Evolutionary conservation across 306 rosid species (phyloP).

Genomic region (Castanospermum australe): DNA sequence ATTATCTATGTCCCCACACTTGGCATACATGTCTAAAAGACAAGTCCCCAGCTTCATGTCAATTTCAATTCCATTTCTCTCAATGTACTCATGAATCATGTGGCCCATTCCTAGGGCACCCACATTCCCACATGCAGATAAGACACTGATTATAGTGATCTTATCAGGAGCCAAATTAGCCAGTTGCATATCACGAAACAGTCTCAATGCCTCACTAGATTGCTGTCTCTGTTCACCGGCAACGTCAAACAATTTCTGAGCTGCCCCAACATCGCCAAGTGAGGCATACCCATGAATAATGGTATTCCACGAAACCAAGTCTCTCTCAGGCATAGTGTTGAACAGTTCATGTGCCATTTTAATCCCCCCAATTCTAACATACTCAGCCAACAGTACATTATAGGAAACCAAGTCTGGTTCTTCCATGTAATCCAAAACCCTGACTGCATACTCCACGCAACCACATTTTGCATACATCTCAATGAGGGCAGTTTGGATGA

Average conservation of each 20-base stretch:
- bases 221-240: neutral
- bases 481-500: slow-evolving; percentile 26
- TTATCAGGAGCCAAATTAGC: slow-evolving; percentile 20
- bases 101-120: slow-evolving; percentile 33
- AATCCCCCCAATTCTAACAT: slow-evolving; percentile 14
- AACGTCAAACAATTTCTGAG: neutral
- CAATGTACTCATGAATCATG: slow-evolving; percentile 27
- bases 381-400: slow-evolving; percentile 23
- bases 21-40: slow-evolving; percentile 34
- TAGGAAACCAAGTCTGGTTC: slow-evolving; percentile 27
- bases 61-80: neutral
- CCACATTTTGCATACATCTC: slow-evolving; percentile 30
- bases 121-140: slow-evolving; percentile 23
- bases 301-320: slow-evolving; percentile 35
- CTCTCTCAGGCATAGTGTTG: slow-evolving; percentile 18
- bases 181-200: slow-evolving; percentile 23
- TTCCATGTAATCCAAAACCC: slow-evolving; percentile 13
- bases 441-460: slow-evolving; percentile 1
- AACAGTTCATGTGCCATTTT: slow-evolving; percentile 24
- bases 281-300: slow-evolving; percentile 34
- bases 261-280: neutral
- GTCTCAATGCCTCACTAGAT: slow-evolving; percentile 18
- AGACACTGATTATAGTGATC: slow-evolving; percentile 17
- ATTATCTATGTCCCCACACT: slow-evolving; percentile 32
- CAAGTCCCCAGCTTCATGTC: slow-evolving; percentile 27